Evolutionary conservation across 1,284 basidiomycete species (phyloP), one percentile per base, ranked within the genome.

Genomic region (Fomitiporia mediterranea): DNA sequence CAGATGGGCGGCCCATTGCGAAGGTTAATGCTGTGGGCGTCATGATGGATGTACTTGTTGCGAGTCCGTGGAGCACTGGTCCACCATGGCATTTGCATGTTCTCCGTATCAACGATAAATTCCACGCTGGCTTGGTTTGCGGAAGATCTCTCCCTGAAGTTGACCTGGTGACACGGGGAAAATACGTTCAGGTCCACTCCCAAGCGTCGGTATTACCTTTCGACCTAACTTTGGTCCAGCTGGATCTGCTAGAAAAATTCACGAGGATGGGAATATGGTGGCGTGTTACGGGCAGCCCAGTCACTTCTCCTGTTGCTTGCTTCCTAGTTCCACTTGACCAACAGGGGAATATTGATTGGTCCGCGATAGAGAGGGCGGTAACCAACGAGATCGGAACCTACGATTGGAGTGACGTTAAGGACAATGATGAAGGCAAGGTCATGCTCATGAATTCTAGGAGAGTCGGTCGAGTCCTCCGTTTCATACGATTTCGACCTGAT

Each of bases 1-100:
- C 73, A 0, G 77, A 84, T 58, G 79, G 79, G 1, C 64, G 72
- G 35, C 67, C 67, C 1, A 69, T 81, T 44, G 61, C 65, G 17
- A 72, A 79, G 59, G 68, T 77, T 49, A 69, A 67, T 17, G 63
- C 70, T 42, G 66, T 86, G 1, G 78, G 82, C 1, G 71, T 74
- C 34, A 75, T 78, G 58, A 74, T 89, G 71, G 69, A 76, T 21
- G 79, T 85, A 5, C 47, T 67, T 19, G 80, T 86, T 15, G 74
- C 72, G 42, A 80, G 83, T 67, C 85, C 87, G 13, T 91, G 86
- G 85, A 73, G 74, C n/a, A 70, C 77, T 21, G 75, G 76, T 4
- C 67, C 74, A 15, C 74, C 69, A 55, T 65, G 85, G 30, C 87
- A 82, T 74, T 65, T 86, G 47, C 87, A 91, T 64, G 70, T 75